phyloP scores from a whole-genome alignment of 2,329 filamentous ascomycete species.

The Fusarium virguliforme region DNA sequence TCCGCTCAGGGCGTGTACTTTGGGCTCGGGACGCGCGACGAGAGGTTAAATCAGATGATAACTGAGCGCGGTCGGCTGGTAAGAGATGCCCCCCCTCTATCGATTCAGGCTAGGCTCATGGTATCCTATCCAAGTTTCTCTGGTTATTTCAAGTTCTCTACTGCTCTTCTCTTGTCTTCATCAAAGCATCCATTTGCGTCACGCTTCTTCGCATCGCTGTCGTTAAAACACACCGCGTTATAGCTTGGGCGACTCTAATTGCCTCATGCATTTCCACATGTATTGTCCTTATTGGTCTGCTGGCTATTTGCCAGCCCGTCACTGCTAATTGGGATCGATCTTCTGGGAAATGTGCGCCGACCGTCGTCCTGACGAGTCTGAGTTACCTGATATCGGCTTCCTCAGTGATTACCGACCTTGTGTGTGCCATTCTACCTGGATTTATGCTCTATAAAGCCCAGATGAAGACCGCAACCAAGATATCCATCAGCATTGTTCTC shows the following conservation, averaged over 20 bases:
- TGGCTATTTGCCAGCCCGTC: constrained; percentile 6
- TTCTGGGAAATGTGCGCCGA: constrained; percentile 8
- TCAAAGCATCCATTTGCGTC: constrained; percentile 24
- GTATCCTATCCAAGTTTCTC: constrained; percentile 2
- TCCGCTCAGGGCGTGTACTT: neutral
- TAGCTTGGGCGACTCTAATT: constrained; percentile 14
- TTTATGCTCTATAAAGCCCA: constrained; percentile 26
- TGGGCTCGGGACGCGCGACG: constrained; percentile 17
- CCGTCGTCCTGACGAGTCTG: constrained; percentile 16
- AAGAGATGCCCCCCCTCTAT: neutral
- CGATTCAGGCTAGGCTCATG: neutral
- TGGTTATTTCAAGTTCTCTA: constrained; percentile 20
- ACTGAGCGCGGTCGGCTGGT: constrained; percentile 10
- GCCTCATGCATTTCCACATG: constrained; percentile 5
- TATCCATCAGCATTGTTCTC: constrained; percentile 19
- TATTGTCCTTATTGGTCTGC: constrained; percentile 16
- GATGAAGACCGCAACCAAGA: constrained; percentile 18
- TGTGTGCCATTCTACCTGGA: constrained; percentile 14
- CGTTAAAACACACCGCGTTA: neutral
- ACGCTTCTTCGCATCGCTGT: constrained; percentile 27
- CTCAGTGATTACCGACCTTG: constrained; percentile 4
- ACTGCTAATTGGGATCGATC: constrained; percentile 3
- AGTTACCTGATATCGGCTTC: constrained; percentile 19
- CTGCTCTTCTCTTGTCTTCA: constrained; percentile 19
- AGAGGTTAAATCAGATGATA: neutral